Evolutionary conservation across 192 early-diverging fungal genomes (phyloP), one percentile per base, ranked within the genome.

Genomic region (Kickxella alabastrina): DNA sequence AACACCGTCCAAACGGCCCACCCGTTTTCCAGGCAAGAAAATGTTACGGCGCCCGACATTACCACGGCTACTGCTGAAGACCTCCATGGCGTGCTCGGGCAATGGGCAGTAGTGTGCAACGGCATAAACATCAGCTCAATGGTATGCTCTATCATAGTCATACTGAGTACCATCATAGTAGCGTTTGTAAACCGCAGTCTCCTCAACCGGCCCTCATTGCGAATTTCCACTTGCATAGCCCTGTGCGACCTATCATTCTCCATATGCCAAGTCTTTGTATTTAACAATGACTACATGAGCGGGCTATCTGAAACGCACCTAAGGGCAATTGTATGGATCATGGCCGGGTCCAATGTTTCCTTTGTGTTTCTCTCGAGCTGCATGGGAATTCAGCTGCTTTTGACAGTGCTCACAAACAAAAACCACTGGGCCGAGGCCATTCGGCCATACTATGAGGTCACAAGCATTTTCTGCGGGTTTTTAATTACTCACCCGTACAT

Each of bases 401-500:
- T 50, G 4, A 50, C 49, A 3, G 36, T 50, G 13, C 35, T 50
- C 18, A 38, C 36, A 3, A 17, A 38, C 36, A 50, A 50, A 23
- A 19, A 10, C 8, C 34, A 38, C 10, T 36, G 22, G 32, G 49
- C 49, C 10, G 14, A 37, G 3, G 31, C 14, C 2, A 36, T 50
- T 25, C 49, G 38, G 49, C 49, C 35, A n/a, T 50, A 23, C 19
- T 50, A 50, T 36, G 49, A 50, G 21, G 34, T 50, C 1, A 36
- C 21, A 4, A 50, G 49, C 36, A 38, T 50, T 15, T 36, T 39
- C 14, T 38, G 28, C 21, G 49, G 27, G 10, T 50, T 50, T 23
- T 14, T 50, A 18, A 34, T 50, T 26, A 50, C 49, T 12, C 49
- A 50, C n/a, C 49, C 49, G 13, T 38, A 50, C 49, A 50, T 50